Evolutionary conservation across 2,329 filamentous ascomycete species (phyloP).

Genomic region (Hypocreales sp.): DNA sequence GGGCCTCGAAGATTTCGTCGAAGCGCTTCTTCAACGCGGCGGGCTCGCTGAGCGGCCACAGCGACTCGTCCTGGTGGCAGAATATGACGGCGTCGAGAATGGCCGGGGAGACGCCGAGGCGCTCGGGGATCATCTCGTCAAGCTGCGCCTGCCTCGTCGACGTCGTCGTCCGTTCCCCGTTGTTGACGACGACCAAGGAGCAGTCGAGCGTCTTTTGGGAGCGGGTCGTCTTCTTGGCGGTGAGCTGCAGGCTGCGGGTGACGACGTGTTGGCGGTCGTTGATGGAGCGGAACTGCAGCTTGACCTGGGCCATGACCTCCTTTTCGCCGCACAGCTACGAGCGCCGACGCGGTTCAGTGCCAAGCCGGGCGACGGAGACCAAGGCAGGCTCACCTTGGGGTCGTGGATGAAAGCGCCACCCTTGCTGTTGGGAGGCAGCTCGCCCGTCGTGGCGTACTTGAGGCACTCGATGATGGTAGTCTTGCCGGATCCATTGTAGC

Average conservation of each 20-base stretch:
- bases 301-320: slow-evolving; percentile 81
- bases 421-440: slow-evolving; percentile 80
- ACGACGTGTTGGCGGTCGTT: slow-evolving; percentile 68
- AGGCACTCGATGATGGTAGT: slow-evolving; percentile 98
- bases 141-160: slow-evolving; percentile 72
- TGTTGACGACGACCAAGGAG: slow-evolving; percentile 56
- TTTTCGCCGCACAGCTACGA: slow-evolving; percentile 66
- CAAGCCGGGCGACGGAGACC: too few species aligned
- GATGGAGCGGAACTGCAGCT: slow-evolving; percentile 70
- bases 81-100: slow-evolving; percentile 94
- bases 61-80: slow-evolving; percentile 93
- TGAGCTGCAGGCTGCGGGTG: slow-evolving; percentile 72
- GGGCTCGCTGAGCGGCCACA: slow-evolving; percentile 93
- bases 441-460: slow-evolving; percentile 93
- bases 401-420: slow-evolving; percentile 93
- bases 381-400: slow-evolving; percentile 68
- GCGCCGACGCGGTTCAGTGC: too few species aligned
- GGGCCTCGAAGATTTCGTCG: slow-evolving; percentile 92
- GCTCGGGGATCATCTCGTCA: slow-evolving; percentile 68
- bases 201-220: slow-evolving; percentile 76
- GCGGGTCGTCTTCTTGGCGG: slow-evolving; percentile 64
- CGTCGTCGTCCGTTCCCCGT: slow-evolving; percentile 64
- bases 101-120: slow-evolving; percentile 77
- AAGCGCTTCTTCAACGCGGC: slow-evolving; percentile 79
- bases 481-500: slow-evolving; percentile 94